Conservation (phyloP, 1,284 basidiomycete species). For the Pulchroboletus neoregius region DNA sequence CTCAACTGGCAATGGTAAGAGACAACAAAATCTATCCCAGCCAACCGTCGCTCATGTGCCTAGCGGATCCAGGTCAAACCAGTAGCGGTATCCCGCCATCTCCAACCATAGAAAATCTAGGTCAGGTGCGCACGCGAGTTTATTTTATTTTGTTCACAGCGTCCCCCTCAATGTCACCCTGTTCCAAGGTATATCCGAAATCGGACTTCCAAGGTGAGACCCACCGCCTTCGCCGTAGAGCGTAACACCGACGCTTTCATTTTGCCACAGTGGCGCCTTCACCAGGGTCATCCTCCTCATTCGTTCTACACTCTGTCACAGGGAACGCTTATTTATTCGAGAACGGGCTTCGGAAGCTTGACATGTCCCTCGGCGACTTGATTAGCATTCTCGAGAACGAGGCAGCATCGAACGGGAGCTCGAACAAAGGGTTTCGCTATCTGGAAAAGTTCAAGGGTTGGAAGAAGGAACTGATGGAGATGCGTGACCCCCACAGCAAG, state of each 20-base stretch:
- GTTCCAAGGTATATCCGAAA: slow-evolving; percentile 10
- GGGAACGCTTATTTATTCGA: slow-evolving; percentile 8
- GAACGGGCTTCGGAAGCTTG: slow-evolving; percentile 2
- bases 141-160: neutral
- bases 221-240: neutral
- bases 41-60: too few relatives aligned
- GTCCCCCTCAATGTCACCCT: neutral
- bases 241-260: neutral
- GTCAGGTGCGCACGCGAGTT: slow-evolving; percentile 2
- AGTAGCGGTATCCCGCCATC: too few relatives aligned
- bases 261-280: neutral
- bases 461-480: neutral
- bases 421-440: neutral
- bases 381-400: slow-evolving; percentile 6
- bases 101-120: slow-evolving; percentile 4
- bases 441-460: slow-evolving; percentile 5
- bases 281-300: neutral
- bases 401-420: neutral
- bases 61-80: slow-evolving; percentile 3
- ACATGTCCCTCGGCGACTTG: neutral
- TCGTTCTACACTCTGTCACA: neutral
- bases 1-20: too few relatives aligned
- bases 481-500: neutral
- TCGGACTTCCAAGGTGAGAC: slow-evolving; percentile 2
- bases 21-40: too few relatives aligned